phyloP scores from a whole-genome alignment of 257 asterid genomes.

The Parsonsia alboflavescens region DNA sequence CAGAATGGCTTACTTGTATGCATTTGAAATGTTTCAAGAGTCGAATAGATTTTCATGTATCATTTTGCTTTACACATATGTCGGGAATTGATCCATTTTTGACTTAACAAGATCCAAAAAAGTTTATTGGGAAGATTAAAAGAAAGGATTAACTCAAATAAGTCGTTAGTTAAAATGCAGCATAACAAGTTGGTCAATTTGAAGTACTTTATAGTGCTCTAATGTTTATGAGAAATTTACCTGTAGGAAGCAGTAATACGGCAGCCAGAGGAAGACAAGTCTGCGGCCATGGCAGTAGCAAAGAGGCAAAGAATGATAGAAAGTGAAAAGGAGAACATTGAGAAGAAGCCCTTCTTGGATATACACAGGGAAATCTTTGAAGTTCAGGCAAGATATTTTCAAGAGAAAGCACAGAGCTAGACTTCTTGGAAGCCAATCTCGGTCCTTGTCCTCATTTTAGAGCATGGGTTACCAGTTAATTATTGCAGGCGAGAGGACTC shows the following conservation, averaged over 20 bases:
- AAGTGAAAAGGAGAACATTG: slow-evolving; percentile 32
- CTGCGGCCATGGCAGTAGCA: slow-evolving; percentile 26
- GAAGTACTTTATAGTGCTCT: not conserved
- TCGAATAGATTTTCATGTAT: not conserved
- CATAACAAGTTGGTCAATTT: not conserved
- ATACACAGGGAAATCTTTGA: slow-evolving; percentile 33
- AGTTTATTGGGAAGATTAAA: not conserved
- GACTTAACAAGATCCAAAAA: not conserved
- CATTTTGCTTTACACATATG: not conserved
- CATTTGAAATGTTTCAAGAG: not conserved
- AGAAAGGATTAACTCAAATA: too few species aligned
- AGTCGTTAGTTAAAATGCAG: not conserved
- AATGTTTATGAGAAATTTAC: not conserved
- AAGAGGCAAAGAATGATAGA: slow-evolving; percentile 30
- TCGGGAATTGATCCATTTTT: not conserved
- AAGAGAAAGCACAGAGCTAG: slow-evolving; percentile 36
- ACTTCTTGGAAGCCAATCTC: slow-evolving; percentile 17
- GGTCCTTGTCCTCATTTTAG: slow-evolving; percentile 16
- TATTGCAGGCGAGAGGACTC: slow-evolving; percentile 4
- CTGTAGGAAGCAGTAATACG: slow-evolving; percentile 28
- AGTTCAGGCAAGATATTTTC: slow-evolving; percentile 32
- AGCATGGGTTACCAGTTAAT: not conserved
- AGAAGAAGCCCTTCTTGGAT: slow-evolving; percentile 21
- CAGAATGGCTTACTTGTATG: not conserved
- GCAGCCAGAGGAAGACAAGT: slow-evolving; percentile 28